Base-by-base conservation (phyloP, 1,284 basidiomycete species). In the Cutaneotrichosporon daszewskae region DNA sequence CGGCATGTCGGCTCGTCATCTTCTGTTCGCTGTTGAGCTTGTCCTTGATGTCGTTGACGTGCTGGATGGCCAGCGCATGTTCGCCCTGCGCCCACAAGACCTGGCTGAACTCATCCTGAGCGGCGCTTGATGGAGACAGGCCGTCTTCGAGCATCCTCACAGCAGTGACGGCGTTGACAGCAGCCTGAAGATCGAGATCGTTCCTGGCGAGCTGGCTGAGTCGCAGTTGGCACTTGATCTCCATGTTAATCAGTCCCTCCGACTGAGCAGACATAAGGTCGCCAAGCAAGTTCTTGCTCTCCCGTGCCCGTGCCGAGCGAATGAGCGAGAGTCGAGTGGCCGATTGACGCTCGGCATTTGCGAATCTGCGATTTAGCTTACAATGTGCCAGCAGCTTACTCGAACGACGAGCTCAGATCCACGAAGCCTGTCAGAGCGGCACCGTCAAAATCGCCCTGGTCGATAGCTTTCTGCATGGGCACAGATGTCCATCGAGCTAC, bases 1-100 rank as follows among this genome's bases (percentile, higher is more conserved):
- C 17, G 7, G 48, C 47, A 7, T 28, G 37, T 8, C 46, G 46
- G 9, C 32, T 32, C 16, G 36, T 34, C 32, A 20, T 17, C 5
- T 16, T 40, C 14, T 35, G 25, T n/a, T n/a, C n/a, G 3, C 37
- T 22, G 4, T 40, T 18, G 17, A 3, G 14, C 14, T 25, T 23
- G 5, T 19, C 32, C 7, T 29, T 22, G n/a, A 49, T 41, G 2
- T 28, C 23, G 18, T 27, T 22, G 44, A 94, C 74, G 45, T 80
- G 82, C 54, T 86, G 79, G 26, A 94, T 83, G 0, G 94, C 92
- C 1, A 85, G 72, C 42, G 81, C 80, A 57, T 88, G 85, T 61
- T 97, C 90, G 27, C 81, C 80, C 57, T 88, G 84, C 5, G 79
- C 72, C 90, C 94, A 97, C 11, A 97, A 76, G 6, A 96, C 89